Percentiles rank a stretch among this genome's conserved stretches.
These are phyloP conservation scores for Buxus sempervirens DNA, from an alignment of 164 flowering plant genomes.

Conservation along the genomic window DNA sequence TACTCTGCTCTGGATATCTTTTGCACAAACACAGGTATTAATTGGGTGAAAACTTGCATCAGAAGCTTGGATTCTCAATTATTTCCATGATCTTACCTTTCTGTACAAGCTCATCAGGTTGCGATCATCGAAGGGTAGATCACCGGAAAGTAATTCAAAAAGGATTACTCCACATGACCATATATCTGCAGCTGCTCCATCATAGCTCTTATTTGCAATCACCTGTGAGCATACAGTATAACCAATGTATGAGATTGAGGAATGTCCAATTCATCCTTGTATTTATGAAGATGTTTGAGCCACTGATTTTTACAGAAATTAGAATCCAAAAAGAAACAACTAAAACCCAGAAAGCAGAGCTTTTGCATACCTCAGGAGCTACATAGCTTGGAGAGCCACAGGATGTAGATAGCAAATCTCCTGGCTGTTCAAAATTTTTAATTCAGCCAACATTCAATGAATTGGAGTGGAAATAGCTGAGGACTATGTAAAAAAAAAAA, in stretches of 20 bases:
- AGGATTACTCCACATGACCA: constrained; percentile 87
- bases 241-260: constrained; percentile 6
- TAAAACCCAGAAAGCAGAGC: neutral
- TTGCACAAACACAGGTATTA: constrained; percentile 14
- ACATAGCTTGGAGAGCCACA: constrained; percentile 84
- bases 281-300: neutral
- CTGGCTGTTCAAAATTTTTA: constrained; percentile 38
- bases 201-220: constrained; percentile 42
- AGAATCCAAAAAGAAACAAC: neutral
- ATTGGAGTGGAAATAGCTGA: neutral
- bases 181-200: constrained; percentile 66
- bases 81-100: constrained; percentile 40
- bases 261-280: neutral
- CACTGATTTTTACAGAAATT: neutral
- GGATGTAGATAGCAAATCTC: constrained; percentile 50
- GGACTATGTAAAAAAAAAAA: neutral
- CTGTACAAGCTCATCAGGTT: constrained; percentile 48
- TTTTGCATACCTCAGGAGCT: constrained; percentile 64
- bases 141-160: constrained; percentile 61
- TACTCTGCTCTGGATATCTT: constrained; percentile 68
- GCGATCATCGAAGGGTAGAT: constrained; percentile 65
- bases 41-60: neutral
- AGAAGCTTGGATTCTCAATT: neutral
- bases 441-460: neutral
- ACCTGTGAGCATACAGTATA: constrained; percentile 38